Evolutionary conservation across 495 filamentous ascomycete genomes (phyloP), one percentile per base, ranked within the genome.

Genomic region (Aspergillus cristatus): DNA sequence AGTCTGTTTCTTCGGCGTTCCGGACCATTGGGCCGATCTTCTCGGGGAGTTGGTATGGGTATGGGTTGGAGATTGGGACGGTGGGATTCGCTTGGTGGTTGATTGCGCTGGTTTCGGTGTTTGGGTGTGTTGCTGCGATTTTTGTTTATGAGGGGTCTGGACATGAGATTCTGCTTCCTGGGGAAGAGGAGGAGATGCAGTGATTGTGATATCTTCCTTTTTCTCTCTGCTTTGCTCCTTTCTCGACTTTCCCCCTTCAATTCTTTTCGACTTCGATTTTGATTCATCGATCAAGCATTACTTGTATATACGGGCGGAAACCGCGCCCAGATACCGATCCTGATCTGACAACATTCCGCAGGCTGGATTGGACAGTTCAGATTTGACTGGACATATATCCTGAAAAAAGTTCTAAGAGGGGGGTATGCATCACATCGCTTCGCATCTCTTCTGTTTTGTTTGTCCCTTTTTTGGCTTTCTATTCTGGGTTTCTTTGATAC

Each of bases 81-180:
- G 73, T 94, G 3, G 85, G 84, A 14, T 69, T 76, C n/a, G 82
- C 81, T 7, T 91, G 81, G 70, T 91, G 85, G 86, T 56, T 68
- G 1, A 57, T 90, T 33, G 76, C 75, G 12, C 58, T 69, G 14
- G 63, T 85, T 11, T 84, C 82, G 1, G 52, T 79, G 0, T 62
- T 74, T 28, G 82, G 79, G 2, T 63, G 72, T 35, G 40, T 78
- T 11, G 74, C 74, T 11, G 81, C 79, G 28, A 63, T 76, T 34
- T 78, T 76, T 50, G 81, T 94, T 0, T 71, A 72, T 33, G 84
- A 91, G 45, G 84, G 86, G 1, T 69, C 79, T 30, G 79, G 81
- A 0, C 79, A 85, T 59, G 81, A 83, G 56, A 74, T 82, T 40
- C 61, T 74, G 53, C 57, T 84, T 32, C 77, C 81, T 14, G 79